Evolutionary conservation across 306 rosid species (phyloP).

Genomic region (Gastrolobium villosum): DNA sequence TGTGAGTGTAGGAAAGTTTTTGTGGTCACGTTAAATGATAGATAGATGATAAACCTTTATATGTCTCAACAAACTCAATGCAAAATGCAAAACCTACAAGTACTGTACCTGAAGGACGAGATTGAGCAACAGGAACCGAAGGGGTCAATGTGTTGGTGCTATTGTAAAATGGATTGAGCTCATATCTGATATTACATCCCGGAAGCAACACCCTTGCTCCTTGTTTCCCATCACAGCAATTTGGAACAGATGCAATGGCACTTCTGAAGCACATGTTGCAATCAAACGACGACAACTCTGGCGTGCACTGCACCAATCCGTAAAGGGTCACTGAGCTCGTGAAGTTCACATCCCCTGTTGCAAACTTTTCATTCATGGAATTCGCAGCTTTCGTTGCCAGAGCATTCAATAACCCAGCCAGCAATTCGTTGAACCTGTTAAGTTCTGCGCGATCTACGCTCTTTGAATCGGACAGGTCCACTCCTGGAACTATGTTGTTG

Average conservation of each 20-base stretch:
- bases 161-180: constrained; percentile 46
- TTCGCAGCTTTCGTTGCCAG: constrained; percentile 43
- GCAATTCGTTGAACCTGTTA: constrained; percentile 50
- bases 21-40: too few relatives aligned
- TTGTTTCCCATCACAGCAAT: constrained; percentile 57
- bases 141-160: constrained; percentile 14
- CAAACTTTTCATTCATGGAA: constrained; percentile 51
- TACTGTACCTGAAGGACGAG: constrained; percentile 46
- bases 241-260: constrained; percentile 56
- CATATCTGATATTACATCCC: constrained; percentile 47
- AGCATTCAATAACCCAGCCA: constrained; percentile 45
- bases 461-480: neutral
- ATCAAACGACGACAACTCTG: constrained; percentile 33
- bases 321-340: constrained; percentile 47
- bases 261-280: constrained; percentile 56
- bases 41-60: too few relatives aligned
- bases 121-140: constrained; percentile 5
- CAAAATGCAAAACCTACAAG: neutral
- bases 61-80: too few relatives aligned
- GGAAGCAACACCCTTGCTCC: constrained; percentile 51
- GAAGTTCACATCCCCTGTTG: constrained; percentile 48
- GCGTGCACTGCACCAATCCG: constrained; percentile 55
- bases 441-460: constrained; percentile 4
- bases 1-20: too few relatives aligned
- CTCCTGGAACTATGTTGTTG: constrained; percentile 43